Base-by-base conservation (phyloP, 352 stramenopile species). In the Phytopythium delawarense region DNA sequence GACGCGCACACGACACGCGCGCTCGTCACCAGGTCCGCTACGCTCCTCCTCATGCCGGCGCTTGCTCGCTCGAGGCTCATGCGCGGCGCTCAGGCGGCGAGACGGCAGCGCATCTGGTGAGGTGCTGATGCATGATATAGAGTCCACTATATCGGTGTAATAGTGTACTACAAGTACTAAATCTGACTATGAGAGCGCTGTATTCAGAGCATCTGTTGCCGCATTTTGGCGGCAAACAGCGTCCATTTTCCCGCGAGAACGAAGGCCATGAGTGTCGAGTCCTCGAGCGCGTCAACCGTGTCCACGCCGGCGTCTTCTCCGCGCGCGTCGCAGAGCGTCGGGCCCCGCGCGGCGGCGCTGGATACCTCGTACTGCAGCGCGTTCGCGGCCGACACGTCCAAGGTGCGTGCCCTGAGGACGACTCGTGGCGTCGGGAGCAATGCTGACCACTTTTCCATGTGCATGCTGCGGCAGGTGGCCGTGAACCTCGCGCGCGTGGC, bases 401-500 rank as follows among this genome's bases (percentile, higher is more conserved):
- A 75, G 61, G 75, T 81, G 18, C 20, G 59, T 57, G 6, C 32
- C 61, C 12, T 20, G 32, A 20, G 32, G 28, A 32, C 28, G 28
- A 32, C 28, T 32, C 28, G 3, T 32, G 28, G 28, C 4, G 28
- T 7, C 28, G 28, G 28, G 28, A 32, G 5, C 28, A 32, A 32
- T 32, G 28, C 28, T 32, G 28, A 32, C 28, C 28, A 32, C 28
- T 32, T 32, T 4, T 32, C 28, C 28, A 7, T 7, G 35, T 16
- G 35, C 8, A 40, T 40, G 28, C 28, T 1, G 21, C 35, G 23
- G 23, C 35, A 88, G 79, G 68, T 79, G 51, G 74, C 74, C 30
- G 62, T 89, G 61, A 64, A 67, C 15, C 71, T 87, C 34, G 57
- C 74, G 8, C 62, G 79, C 40, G 71, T 87, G 34, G 84, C 84